These are phyloP conservation scores for Erodium texanum DNA, from an alignment of 441 rosid genomes.

Conservation along the genomic window DNA sequence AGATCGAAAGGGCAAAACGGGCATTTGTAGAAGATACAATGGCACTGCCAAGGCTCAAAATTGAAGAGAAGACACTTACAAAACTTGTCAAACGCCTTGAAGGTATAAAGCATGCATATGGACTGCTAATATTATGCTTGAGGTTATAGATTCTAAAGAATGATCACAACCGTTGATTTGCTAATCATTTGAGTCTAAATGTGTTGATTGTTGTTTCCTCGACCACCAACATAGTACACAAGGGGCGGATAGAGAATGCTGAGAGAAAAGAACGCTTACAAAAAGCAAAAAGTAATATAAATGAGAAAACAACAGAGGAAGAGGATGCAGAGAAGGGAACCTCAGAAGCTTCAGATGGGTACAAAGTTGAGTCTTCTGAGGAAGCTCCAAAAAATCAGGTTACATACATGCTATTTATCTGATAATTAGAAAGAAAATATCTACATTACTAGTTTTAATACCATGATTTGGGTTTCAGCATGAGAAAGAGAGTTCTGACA, in stretches of 20 bases:
- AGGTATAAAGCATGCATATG: no score
- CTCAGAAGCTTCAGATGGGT: background rate
- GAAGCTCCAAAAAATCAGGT: background rate
- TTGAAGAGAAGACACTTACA: slow-evolving; percentile 62
- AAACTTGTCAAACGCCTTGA: slow-evolving; percentile 70
- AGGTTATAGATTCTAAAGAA: background rate
- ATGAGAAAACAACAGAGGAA: background rate
- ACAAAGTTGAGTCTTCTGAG: background rate
- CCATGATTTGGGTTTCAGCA: slow-evolving; percentile 20
- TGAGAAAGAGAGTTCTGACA: slow-evolving; percentile 41
- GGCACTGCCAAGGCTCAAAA: slow-evolving; percentile 51
- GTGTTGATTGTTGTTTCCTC: background rate
- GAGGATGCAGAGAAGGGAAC: background rate
- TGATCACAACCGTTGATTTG: background rate
- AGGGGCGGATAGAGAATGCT: background rate
- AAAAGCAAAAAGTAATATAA: background rate
- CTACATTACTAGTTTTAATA: background rate
- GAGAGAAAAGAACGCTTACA: background rate
- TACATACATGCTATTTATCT: background rate
- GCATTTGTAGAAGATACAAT: slow-evolving; percentile 61
- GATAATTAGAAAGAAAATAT: background rate
- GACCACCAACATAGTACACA: background rate
- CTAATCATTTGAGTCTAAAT: background rate
- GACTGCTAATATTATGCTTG: no score
- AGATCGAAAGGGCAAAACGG: slow-evolving; percentile 47